Evolutionary conservation across 257 asterid species (phyloP).

Genomic region (Agastache rugosa): DNA sequence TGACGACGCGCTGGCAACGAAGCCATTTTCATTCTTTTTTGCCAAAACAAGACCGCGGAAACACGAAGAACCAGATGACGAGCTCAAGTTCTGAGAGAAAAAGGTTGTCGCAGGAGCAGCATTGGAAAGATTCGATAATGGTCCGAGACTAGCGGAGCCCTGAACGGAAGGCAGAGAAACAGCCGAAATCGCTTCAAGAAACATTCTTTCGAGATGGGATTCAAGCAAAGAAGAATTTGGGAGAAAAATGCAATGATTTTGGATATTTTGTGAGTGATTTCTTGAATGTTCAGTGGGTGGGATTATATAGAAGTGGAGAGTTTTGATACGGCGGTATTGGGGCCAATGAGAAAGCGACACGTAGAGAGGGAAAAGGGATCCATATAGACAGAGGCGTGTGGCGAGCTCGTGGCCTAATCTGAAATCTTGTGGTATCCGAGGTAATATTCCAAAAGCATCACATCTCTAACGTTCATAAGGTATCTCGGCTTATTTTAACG

Average conservation of each 20-base stretch:
- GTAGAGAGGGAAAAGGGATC: constrained; percentile 38
- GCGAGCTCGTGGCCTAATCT: constrained; percentile 43
- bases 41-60: constrained; percentile 43
- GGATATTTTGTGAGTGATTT: not conserved
- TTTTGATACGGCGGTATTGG: not conserved
- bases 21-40: constrained; percentile 42
- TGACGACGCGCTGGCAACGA: constrained; percentile 45
- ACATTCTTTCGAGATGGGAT: constrained; percentile 38
- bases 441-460: constrained; percentile 39
- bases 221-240: not conserved
- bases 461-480: constrained; percentile 2
- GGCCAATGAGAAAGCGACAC: constrained; percentile 28
- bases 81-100: constrained; percentile 15
- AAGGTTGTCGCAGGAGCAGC: constrained; percentile 9
- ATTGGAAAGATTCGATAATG: constrained; percentile 35
- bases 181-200: constrained; percentile 58
- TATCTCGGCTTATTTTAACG: constrained; percentile 18
- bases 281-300: constrained; percentile 10
- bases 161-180: constrained; percentile 38
- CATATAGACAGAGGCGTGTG: constrained; percentile 49
- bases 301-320: constrained; percentile 37
- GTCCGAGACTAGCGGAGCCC: constrained; percentile 33
- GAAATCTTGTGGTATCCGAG: constrained; percentile 28
- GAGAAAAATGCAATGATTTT: not conserved
- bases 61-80: constrained; percentile 37